A percentile compares a stretch with the other conserved stretches of the same genome.
These are phyloP conservation scores for Clarireedia monteithiana DNA, from an alignment of 2,329 filamentous ascomycete species.

Conservation along the genomic window DNA sequence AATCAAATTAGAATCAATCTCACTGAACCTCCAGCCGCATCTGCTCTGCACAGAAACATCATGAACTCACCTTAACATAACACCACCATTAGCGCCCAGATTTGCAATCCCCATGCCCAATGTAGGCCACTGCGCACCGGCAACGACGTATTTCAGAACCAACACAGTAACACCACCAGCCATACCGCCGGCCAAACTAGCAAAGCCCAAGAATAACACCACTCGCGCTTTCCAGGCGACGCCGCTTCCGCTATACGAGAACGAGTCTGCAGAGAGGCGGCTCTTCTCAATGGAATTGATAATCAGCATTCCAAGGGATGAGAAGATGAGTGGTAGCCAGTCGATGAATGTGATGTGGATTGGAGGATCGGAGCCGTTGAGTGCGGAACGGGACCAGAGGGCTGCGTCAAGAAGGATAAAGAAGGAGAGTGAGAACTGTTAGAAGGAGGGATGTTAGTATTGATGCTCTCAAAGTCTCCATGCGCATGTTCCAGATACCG, in stretches of 20 bases:
- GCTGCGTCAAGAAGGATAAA: conserved; percentile 61
- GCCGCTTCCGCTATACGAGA: conserved; percentile 53
- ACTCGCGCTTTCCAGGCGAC: conserved; percentile 64
- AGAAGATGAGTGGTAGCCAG: conserved; percentile 63
- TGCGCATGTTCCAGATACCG: neutral
- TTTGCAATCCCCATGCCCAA: conserved; percentile 59
- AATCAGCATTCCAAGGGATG: conserved; percentile 60
- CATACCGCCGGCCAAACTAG: conserved; percentile 58
- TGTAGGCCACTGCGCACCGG: conserved; percentile 49
- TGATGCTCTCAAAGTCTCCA: neutral
- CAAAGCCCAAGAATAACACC: conserved; percentile 60
- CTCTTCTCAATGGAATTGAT: conserved; percentile 65
- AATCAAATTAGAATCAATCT: conserved; percentile 12
- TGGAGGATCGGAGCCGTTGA: conserved; percentile 45
- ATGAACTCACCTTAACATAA: conserved; percentile 47
- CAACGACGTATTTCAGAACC: conserved; percentile 56
- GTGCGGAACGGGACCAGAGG: conserved; percentile 55
- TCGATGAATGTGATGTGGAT: conserved; percentile 60
- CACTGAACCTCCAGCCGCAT: neutral
- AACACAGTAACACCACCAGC: conserved; percentile 62
- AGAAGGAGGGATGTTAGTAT: neutral
- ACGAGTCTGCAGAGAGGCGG: conserved; percentile 54
- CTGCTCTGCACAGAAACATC: neutral
- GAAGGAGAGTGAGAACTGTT: conserved; percentile 59
- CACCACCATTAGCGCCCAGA: conserved; percentile 55